These are phyloP conservation scores for Aspergillus heteromorphus DNA, from an alignment of 495 filamentous ascomycete genomes.

Conservation along the genomic window DNA sequence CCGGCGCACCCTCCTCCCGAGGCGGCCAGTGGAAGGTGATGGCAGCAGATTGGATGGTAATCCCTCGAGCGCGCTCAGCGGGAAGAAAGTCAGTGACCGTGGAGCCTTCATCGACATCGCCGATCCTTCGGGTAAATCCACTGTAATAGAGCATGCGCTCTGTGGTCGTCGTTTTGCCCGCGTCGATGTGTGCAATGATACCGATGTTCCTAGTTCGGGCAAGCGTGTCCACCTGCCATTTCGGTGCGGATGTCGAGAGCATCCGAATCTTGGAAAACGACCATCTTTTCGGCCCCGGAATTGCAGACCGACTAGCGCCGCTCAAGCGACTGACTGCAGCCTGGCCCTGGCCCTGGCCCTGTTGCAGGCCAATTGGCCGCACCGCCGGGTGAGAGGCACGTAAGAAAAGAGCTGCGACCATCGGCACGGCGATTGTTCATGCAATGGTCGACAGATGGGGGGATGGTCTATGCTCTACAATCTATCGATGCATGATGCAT, in stretches of 20 bases:
- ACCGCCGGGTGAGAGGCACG: slow-evolving; percentile 27
- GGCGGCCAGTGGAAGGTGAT: slow-evolving; percentile 92
- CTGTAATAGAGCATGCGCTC: slow-evolving; percentile 99
- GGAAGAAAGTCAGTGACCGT: slow-evolving; percentile 98
- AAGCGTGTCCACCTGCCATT: slow-evolving; percentile 31
- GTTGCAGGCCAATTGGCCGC: slow-evolving; percentile 15
- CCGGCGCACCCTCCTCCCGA: slow-evolving; percentile 18
- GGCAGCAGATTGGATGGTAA: slow-evolving; percentile 96
- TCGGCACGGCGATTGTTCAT: slow-evolving; percentile 16
- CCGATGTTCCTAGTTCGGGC: slow-evolving; percentile 85
- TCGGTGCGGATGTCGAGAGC: slow-evolving; percentile 24
- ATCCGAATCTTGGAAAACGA: slow-evolving; percentile 5
- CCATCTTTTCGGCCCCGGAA: slow-evolving; percentile 6
- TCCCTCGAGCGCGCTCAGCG: slow-evolving; percentile 86
- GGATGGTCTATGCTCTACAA: not conserved
- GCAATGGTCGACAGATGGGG: slow-evolving; percentile 4
- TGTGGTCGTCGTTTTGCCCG: slow-evolving; percentile 97
- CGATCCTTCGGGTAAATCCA: slow-evolving; percentile 79
- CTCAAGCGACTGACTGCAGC: slow-evolving; percentile 5
- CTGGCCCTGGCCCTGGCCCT: not conserved
- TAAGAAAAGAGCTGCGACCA: slow-evolving; percentile 34
- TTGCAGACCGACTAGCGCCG: not conserved
- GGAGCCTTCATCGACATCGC: slow-evolving; percentile 96
- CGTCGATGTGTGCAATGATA: slow-evolving; percentile 98
- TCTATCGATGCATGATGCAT: not conserved